Evolutionary conservation across 306 rosid genomes (phyloP), one percentile per base, ranked within the genome.

Genomic region (Dalbergia cochinchinensis): DNA sequence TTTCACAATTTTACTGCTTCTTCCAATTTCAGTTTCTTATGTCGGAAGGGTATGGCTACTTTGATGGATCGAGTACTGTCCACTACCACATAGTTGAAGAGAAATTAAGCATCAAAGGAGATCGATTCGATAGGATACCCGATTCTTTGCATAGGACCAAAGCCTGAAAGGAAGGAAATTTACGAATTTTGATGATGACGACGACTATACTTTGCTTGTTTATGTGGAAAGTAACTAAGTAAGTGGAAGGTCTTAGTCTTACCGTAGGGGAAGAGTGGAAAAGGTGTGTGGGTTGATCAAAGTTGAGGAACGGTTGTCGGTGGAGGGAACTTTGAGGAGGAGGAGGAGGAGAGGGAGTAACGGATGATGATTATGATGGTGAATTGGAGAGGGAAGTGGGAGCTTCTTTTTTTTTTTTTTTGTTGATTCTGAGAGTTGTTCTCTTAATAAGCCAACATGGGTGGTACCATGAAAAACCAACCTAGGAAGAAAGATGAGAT

Each of bases 401-500:
- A 74, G 78, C 18, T 65, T 22, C 48, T 71, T 78, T 15, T 13
- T 63, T 26, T 26, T 60, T 22, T 5, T 58, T 16, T 8, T 58
- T 26, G 9, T 7, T 80, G 39, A 3, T 62, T 77, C 83, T 85
- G 66, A 77, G 85, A 80, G 71, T 77, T 71, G 76, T 82, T 82
- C 90, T 82, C 67, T 75, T 72, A 83, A 86, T 63, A 84, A 84
- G 85, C 84, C 88, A 91, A 83, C 86, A 81, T 33, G 71, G 80
- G 14, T 16, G 62, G 31, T 62, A 54, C 55, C 45, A 83, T 4
- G 54, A 48, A 88, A 86, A 74, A 37, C 65, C 82, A 80, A 82
- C 91, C 89, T 88, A 71, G 84, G 88, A 87, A 80, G 85, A 86
- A 83, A 66, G 88, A 87, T 59, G 85, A 88, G 85, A 80, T 48